phyloP scores from a whole-genome alignment of 2,329 filamentous ascomycete species.

The Xylariaceae sp. region DNA sequence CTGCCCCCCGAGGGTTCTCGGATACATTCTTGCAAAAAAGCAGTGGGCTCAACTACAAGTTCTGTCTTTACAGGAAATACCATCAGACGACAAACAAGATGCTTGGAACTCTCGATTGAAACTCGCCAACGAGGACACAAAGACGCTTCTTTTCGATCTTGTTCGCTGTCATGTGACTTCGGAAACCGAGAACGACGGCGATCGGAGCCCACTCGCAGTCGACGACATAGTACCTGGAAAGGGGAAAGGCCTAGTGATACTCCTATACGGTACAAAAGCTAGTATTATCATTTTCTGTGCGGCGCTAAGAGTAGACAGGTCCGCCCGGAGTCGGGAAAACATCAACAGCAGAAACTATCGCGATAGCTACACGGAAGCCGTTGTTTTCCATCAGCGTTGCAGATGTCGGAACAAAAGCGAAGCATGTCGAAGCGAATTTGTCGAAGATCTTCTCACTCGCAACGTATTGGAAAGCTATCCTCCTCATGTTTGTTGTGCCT shows the following conservation, averaged over 20 bases:
- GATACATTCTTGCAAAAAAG: conserved; percentile 3
- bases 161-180: conserved; percentile 1
- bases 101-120: conserved; percentile 3
- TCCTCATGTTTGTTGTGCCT: not conserved
- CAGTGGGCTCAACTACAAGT: conserved; percentile 5
- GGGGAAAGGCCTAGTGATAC: not conserved
- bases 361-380: not conserved
- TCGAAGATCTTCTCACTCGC: conserved; percentile 1
- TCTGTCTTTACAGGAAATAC: not conserved
- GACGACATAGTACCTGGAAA: conserved; percentile 2
- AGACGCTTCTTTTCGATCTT: conserved; percentile 1
- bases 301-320: not conserved
- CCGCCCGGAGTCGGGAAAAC: conserved; percentile 3
- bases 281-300: not conserved
- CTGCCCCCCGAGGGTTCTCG: conserved; percentile 4
- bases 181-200: not conserved
- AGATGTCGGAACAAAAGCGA: conserved; percentile 6
- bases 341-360: conserved; percentile 2
- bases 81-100: not conserved
- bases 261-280: conserved; percentile 1
- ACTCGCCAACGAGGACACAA: not conserved
- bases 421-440: not conserved
- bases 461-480: conserved; percentile 1
- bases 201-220: not conserved
- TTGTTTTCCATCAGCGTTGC: conserved; percentile 5